Evolutionary conservation across 352 stramenopile species (phyloP), one percentile per base, ranked within the genome.

Genomic region (Hyaloperonospora brassicae): DNA sequence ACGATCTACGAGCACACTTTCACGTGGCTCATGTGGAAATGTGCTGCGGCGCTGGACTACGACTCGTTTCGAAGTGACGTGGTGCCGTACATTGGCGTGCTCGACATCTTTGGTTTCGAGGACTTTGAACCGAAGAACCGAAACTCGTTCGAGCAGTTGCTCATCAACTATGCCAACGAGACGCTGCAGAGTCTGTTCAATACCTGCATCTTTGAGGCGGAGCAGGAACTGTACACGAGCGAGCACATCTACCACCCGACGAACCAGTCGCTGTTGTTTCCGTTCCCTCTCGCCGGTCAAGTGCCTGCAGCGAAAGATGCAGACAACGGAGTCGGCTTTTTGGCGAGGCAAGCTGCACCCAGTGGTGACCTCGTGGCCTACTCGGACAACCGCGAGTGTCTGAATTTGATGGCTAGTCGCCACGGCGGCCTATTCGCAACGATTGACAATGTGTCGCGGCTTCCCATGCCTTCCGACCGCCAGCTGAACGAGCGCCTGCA

Each of bases 131-230:
- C 78, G 5, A 97, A 84, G 62, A 89, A 89, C 57, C 78, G 72
- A 50, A 97, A 97, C 68, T 92, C 76, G 42, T 95, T 96, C 47
- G 88, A 97, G 64, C 88, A 97, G 59, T 49, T 97, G 30, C 72
- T 92, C 21, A 97, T 97, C 70, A 97, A 97, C 69, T 97, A 95
- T 68, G 83, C 85, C 25, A 97, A 97, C 61, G 88, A 97, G 52
- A 87, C 83, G 45, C 66, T 97, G 14, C 88, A 96, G 61, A 87
- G 77, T 52, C 69, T 92, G 1, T 97, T 97, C 62, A 97, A 96
- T 57, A 59, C 82, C 7, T 89, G 87, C 52, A 85, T 93, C 41
- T 95, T 95, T 36, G 82, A 90, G 39, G 70, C 84, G 0, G 85
- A 95, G 50, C 82, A 95, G 62, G 79, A 86, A 47, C 64, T 89